Conservation (phyloP, 805 yeast species). For the Lipomyces sp. region DNA sequence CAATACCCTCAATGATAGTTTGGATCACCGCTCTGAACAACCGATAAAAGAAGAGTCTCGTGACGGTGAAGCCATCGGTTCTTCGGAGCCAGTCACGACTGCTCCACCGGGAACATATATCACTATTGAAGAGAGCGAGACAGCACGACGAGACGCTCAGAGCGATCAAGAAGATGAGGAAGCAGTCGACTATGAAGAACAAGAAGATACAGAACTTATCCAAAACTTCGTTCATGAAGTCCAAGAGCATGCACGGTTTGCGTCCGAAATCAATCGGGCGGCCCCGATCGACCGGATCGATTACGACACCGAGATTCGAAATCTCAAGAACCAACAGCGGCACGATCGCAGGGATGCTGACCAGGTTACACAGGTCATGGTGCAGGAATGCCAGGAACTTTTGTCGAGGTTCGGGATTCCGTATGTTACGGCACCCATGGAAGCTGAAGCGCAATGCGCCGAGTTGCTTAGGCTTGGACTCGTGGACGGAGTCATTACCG, state of each 20-base stretch:
- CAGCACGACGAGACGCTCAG: not conserved
- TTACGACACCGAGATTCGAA: slow-evolving; percentile 44
- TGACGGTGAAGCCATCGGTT: not conserved
- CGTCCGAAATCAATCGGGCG: slow-evolving; percentile 40
- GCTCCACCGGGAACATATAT: not conserved
- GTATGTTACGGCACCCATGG: slow-evolving; percentile 94
- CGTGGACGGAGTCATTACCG: slow-evolving; percentile 95
- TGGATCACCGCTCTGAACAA: not conserved
- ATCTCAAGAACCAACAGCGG: slow-evolving; percentile 63
- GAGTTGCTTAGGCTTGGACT: slow-evolving; percentile 66
- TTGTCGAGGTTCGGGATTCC: slow-evolving; percentile 91
- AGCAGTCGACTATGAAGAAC: slow-evolving; percentile 50
- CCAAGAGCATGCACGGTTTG: slow-evolving; percentile 69
- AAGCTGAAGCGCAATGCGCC: slow-evolving; percentile 99
- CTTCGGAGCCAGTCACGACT: not conserved
- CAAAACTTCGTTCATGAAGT: slow-evolving; percentile 72
- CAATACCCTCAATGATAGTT: not conserved
- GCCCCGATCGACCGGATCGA: slow-evolving; percentile 23
- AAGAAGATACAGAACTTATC: slow-evolving; percentile 72
- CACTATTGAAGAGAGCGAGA: slow-evolving; percentile 4
- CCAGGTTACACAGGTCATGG: slow-evolving; percentile 84
- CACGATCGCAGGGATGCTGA: slow-evolving; percentile 86
- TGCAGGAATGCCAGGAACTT: slow-evolving; percentile 86
- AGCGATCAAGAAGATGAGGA: slow-evolving; percentile 36
- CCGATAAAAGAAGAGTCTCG: not conserved